Percentiles rank a stretch among this genome's conserved stretches.
These are phyloP conservation scores for Picea sitchensis DNA, from an alignment of 75 land plant species.

Conservation along the genomic window DNA sequence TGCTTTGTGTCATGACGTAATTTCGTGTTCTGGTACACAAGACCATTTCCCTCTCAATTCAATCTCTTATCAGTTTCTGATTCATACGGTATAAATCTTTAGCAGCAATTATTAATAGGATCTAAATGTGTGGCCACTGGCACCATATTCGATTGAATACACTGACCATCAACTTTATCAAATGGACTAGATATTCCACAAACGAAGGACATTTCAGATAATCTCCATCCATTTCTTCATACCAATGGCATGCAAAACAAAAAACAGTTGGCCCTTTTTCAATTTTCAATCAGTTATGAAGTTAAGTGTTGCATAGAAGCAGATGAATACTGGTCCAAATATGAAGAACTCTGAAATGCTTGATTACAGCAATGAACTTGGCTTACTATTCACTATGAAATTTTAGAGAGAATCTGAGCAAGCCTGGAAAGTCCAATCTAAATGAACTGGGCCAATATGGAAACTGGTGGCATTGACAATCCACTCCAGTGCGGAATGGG, in stretches of 20 bases:
- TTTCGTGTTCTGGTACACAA: background rate
- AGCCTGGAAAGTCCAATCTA: background rate
- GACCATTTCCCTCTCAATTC: background rate
- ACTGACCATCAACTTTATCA: background rate
- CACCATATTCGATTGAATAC: background rate
- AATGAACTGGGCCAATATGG: background rate
- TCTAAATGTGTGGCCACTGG: background rate
- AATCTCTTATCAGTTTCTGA: background rate
- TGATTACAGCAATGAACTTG: background rate
- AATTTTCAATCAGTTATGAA: background rate
- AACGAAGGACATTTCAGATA: background rate
- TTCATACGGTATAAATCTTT: background rate
- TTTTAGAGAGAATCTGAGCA: background rate
- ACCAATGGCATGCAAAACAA: background rate
- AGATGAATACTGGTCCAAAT: background rate
- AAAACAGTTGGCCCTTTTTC: background rate
- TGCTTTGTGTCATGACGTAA: background rate
- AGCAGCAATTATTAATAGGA: background rate
- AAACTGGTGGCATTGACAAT: background rate
- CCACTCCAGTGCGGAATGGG: background rate
- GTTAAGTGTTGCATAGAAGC: background rate
- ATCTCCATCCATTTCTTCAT: slow-evolving; percentile 1
- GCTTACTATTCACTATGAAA: background rate
- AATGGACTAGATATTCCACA: background rate
- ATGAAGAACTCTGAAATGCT: background rate